These are phyloP conservation scores for Cyberlindnera subsufficiens DNA, from an alignment of 805 yeast species.

Conservation along the genomic window DNA sequence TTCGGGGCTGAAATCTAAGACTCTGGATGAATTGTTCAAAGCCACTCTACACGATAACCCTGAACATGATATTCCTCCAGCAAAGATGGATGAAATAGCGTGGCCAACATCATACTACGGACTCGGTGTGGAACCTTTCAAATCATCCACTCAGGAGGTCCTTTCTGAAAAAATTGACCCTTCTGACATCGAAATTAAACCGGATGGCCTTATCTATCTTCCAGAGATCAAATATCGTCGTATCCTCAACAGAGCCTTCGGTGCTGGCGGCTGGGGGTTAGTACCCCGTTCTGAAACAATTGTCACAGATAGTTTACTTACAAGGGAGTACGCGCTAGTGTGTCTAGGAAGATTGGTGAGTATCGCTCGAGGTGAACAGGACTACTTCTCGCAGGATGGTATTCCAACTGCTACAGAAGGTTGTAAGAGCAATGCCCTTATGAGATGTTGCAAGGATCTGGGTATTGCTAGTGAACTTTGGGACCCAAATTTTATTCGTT, in stretches of 20 bases:
- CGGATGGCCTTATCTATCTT: conserved; percentile 85
- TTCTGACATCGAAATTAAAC: conserved; percentile 86
- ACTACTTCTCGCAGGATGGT: conserved; percentile 79
- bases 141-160: conserved; percentile 50
- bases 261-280: conserved; percentile 99
- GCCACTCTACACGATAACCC: conserved; percentile 20
- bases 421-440: conserved; percentile 90
- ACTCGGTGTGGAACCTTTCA: conserved; percentile 73
- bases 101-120: conserved; percentile 92
- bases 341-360: conserved; percentile 86
- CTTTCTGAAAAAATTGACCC: conserved; percentile 57
- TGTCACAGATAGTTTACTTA: conserved; percentile 67
- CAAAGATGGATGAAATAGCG: conserved; percentile 32
- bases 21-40: conserved; percentile 14
- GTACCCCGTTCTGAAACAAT: conserved; percentile 87
- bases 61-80: conserved; percentile 2
- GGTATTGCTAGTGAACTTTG: conserved; percentile 96
- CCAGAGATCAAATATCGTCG: conserved; percentile 96
- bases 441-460: conserved; percentile 96
- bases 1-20: conserved; percentile 12
- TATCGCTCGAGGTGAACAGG: conserved; percentile 94
- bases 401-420: conserved; percentile 97
- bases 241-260: conserved; percentile 83
- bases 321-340: conserved; percentile 85
- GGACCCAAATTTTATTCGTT: conserved; percentile 88